Evolutionary conservation across 306 rosid species (phyloP).

Genomic region (Casuarina equisetifolia): DNA sequence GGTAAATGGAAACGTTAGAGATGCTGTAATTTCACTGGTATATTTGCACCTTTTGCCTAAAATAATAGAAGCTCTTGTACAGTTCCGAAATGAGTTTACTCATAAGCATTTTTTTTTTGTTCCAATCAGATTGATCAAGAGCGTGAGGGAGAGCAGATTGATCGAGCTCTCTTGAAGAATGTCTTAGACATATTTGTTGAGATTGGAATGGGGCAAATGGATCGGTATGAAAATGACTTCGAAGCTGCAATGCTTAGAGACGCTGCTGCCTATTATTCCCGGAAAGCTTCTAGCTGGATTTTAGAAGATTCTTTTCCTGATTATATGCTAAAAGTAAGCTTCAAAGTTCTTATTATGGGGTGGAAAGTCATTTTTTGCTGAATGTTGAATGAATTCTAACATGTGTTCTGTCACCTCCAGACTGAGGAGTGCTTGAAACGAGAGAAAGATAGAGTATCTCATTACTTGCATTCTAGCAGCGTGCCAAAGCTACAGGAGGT

Average conservation of each 20-base stretch:
- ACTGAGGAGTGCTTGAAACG: conserved; percentile 51
- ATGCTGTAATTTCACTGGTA: conserved; percentile 71
- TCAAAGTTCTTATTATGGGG: not conserved
- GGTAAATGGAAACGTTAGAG: conserved; percentile 57
- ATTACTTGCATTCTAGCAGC: conserved; percentile 44
- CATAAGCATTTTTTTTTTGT: not conserved
- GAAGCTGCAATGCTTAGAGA: conserved; percentile 50
- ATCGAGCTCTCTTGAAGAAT: conserved; percentile 54
- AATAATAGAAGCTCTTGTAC: not conserved
- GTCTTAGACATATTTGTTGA: conserved; percentile 57
- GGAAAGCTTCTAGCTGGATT: conserved; percentile 58
- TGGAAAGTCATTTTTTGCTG: not conserved
- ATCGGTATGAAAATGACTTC: conserved; percentile 51
- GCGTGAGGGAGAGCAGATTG: conserved; percentile 65
- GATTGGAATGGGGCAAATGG: conserved; percentile 57
- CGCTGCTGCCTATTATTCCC: conserved; percentile 46
- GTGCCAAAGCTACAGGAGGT: conserved; percentile 49
- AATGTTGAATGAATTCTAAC: conserved; percentile 8
- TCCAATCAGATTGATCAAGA: conserved; percentile 49
- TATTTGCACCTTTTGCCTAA: not conserved
- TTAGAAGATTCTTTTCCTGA: conserved; percentile 56
- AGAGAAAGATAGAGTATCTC: conserved; percentile 48
- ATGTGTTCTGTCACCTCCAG: conserved; percentile 23
- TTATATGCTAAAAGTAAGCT: conserved; percentile 47
- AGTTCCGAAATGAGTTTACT: not conserved